Evolutionary conservation across 1,284 basidiomycete genomes (phyloP).

Genomic region (Pyrrhoderma noxium): DNA sequence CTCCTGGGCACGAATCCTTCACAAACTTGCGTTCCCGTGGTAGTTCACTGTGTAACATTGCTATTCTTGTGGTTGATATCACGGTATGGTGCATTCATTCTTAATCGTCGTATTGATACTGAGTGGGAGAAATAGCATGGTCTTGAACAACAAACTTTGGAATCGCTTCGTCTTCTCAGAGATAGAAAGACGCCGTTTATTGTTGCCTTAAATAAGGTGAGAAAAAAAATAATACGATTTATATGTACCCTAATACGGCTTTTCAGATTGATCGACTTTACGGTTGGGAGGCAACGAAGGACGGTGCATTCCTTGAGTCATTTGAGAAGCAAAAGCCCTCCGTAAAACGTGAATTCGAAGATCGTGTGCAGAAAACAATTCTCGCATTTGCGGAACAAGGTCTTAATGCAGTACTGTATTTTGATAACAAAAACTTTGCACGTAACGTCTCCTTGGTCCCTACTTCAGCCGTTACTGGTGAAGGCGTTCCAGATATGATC

Average conservation of each 20-base stretch:
- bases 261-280: slow-evolving; percentile 92
- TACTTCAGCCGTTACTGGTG: slow-evolving; percentile 95
- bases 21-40: slow-evolving; percentile 95
- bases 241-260: neutral
- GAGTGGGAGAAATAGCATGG: slow-evolving; percentile 62
- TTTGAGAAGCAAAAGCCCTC: slow-evolving; percentile 78
- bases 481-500: slow-evolving; percentile 99
- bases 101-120: slow-evolving; percentile 16
- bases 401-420: slow-evolving; percentile 92
- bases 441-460: slow-evolving; percentile 95
- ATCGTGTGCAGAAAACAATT: slow-evolving; percentile 80
- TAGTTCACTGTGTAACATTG: slow-evolving; percentile 98
- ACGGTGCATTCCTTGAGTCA: slow-evolving; percentile 90
- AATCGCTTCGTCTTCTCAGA: slow-evolving; percentile 88
- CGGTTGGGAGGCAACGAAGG: slow-evolving; percentile 87
- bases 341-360: slow-evolving; percentile 91
- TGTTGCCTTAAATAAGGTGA: slow-evolving; percentile 94
- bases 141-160: slow-evolving; percentile 94
- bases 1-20: slow-evolving; percentile 99
- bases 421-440: slow-evolving; percentile 95
- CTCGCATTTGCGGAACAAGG: slow-evolving; percentile 97
- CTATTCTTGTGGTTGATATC: slow-evolving; percentile 98
- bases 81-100: slow-evolving; percentile 50
- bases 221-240: slow-evolving; percentile 15
- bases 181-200: slow-evolving; percentile 99